phyloP scores from a whole-genome alignment of 306 rosid species.

The Rosa lucieae region DNA sequence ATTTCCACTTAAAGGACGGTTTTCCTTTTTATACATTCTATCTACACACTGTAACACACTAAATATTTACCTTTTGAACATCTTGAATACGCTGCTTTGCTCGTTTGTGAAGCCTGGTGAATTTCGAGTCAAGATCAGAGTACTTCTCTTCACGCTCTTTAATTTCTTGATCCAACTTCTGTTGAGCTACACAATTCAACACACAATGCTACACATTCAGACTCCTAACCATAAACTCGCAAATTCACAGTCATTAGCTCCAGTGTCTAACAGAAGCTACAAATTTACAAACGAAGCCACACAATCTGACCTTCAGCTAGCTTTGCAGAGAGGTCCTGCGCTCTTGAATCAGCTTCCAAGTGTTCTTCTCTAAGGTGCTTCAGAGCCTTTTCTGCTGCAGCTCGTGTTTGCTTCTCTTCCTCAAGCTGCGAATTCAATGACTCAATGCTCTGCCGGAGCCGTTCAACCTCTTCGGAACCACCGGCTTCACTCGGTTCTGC shows the following conservation, averaged over 20 bases:
- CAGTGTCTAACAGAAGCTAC: not conserved
- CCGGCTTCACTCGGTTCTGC: slow-evolving; percentile 30
- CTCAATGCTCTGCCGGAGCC: slow-evolving; percentile 55
- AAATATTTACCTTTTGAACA: slow-evolving; percentile 68
- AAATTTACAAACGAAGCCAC: slow-evolving; percentile 2
- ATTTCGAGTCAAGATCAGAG: too few relatives aligned
- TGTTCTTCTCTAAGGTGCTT: slow-evolving; percentile 71
- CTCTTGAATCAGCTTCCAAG: slow-evolving; percentile 77
- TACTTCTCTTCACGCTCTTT: too few relatives aligned
- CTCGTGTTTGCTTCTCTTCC: slow-evolving; percentile 82
- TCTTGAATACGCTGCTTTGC: slow-evolving; percentile 99
- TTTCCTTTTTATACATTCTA: too few relatives aligned
- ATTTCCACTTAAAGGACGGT: too few relatives aligned
- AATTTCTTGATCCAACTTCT: slow-evolving; percentile 83
- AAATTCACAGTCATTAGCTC: too few relatives aligned
- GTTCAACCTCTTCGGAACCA: slow-evolving; percentile 44
- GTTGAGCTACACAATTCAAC: too few relatives aligned
- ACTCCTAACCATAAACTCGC: too few relatives aligned
- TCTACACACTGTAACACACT: too few relatives aligned
- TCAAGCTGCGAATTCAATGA: slow-evolving; percentile 56
- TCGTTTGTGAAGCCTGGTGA: slow-evolving; percentile 91
- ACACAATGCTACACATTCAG: too few relatives aligned
- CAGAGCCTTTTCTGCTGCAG: slow-evolving; percentile 84
- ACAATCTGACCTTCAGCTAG: slow-evolving; percentile 74
- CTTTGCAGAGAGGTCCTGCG: slow-evolving; percentile 73